Evolutionary conservation across 1,284 basidiomycete genomes (phyloP), one percentile per base, ranked within the genome.

Genomic region (Papiliotrema terrestris): DNA sequence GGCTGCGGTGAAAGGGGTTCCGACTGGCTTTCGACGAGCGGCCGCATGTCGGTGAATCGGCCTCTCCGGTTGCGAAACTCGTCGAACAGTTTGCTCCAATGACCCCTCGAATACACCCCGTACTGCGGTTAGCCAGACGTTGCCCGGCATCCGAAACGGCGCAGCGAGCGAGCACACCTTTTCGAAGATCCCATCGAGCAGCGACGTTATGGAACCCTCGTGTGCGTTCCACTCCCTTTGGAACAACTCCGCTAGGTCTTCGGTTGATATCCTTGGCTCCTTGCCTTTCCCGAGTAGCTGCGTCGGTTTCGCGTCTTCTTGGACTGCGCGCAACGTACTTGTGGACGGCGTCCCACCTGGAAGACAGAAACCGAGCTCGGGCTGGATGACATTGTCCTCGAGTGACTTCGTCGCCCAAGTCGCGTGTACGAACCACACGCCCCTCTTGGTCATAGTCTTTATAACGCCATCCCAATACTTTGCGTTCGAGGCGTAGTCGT

Each of bases 401-500:
- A 56, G 25, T 42, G 58, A 55, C n/a, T 52, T 44, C 13, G 47
- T 9, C 6, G 45, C 52, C 60, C 60, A 62, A 2, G 29, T 23
- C 14, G 37, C 26, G 22, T 32, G 11, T 20, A 62, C 19, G 42
- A 50, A 55, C 58, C 60, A 57, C 17, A 56, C 38, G 13, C 49
- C 53, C 8, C 32, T 14, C 11, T 37, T 14, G 2, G 35, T 32
- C 15, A 41, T 25, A 13, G 26, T 17, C 8, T 44, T 35, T 20
- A 52, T 44, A 19, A 54, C 52, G 4, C 20, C 29, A 13, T 43
- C 45, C 57, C 51, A 49, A 8, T 46, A 23, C 15, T 26, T 32
- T 13, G 29, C 35, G 15, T 49, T 35, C 8, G n/a, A 20, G 4
- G 20, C 19, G 25, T 52, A 52, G 23, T 50, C 35, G 17, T 56